Percentiles rank a stretch among this genome's conserved stretches.
These are phyloP conservation scores for Zygosaccharomyces siamensis DNA, from an alignment of 805 yeast genomes.

Conservation along the genomic window DNA sequence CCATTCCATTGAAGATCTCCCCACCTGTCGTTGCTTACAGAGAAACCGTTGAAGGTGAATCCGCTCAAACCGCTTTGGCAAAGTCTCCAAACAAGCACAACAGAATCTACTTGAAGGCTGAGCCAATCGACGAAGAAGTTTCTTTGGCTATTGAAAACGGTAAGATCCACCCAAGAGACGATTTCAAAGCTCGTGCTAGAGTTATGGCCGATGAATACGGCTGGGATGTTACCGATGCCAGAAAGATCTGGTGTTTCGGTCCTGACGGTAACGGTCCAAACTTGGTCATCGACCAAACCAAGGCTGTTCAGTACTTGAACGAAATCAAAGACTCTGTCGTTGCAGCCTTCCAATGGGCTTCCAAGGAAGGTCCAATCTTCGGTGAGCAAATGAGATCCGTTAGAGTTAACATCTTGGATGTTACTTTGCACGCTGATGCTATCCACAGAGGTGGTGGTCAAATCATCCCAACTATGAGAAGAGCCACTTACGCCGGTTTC, in stretches of 20 bases:
- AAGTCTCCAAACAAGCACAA: conserved; percentile 99
- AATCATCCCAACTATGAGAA: conserved; percentile 99
- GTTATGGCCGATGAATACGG: conserved; percentile 97
- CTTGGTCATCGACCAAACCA: conserved; percentile 98
- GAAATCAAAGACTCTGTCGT: conserved; percentile 99
- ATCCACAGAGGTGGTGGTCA: conserved; percentile 99
- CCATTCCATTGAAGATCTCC: conserved; percentile 95
- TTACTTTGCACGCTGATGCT: conserved; percentile 99
- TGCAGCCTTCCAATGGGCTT: conserved; percentile 99
- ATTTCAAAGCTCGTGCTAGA: conserved; percentile 99
- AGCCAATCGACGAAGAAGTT: conserved; percentile 92
- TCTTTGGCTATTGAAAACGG: conserved; percentile 89
- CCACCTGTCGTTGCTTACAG: conserved; percentile 98
- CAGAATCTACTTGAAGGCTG: conserved; percentile 98
- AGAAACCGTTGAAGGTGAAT: conserved; percentile 93
- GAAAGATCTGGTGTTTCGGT: conserved; percentile 99
- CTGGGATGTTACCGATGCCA: conserved; percentile 99
- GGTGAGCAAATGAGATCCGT: conserved; percentile 96
- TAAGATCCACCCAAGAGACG: conserved; percentile 90
- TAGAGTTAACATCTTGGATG: conserved; percentile 97
- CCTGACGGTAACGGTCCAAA: conserved; percentile 99
- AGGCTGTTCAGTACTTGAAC: conserved; percentile 98
- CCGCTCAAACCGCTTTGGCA: conserved; percentile 93
- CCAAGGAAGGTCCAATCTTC: conserved; percentile 98
- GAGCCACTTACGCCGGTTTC: conserved; percentile 98